Percentiles rank a stretch among this genome's conserved stretches.
phyloP scores from a whole-genome alignment of 148 eudicot genomes.

The Nepenthes mirabilis region DNA sequence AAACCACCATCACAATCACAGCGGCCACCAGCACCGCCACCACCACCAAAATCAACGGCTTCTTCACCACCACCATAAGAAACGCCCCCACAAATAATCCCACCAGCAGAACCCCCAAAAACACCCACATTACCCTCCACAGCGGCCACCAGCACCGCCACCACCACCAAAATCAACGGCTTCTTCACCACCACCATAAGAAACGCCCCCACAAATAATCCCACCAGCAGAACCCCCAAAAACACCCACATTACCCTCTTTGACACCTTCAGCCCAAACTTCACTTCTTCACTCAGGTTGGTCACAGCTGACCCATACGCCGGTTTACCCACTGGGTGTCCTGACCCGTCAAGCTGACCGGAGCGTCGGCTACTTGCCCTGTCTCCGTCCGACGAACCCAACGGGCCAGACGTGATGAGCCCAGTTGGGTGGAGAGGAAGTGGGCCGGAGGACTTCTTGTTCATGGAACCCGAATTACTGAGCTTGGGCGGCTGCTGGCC shows the following conservation, averaged over 20 bases:
- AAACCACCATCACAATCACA: constrained; percentile 21
- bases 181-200: constrained; percentile 63
- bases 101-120: constrained; percentile 53
- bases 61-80: constrained; percentile 61
- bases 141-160: constrained; percentile 52
- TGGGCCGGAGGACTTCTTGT: constrained; percentile 49
- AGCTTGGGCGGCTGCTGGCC: constrained; percentile 18
- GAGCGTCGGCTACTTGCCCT: constrained; percentile 24
- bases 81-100: constrained; percentile 69
- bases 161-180: constrained; percentile 42
- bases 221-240: constrained; percentile 58
- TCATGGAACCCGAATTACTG: constrained; percentile 39
- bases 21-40: constrained; percentile 52
- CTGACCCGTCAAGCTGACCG: constrained; percentile 26
- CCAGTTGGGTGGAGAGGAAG: constrained; percentile 66
- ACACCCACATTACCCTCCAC: constrained; percentile 71
- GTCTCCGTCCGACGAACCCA: constrained; percentile 1
- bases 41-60: constrained; percentile 41
- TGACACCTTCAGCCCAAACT: constrained; percentile 53
- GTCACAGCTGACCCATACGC: constrained; percentile 80
- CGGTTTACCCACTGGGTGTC: constrained; percentile 14
- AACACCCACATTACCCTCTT: constrained; percentile 70
- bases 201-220: constrained; percentile 60
- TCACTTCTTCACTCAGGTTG: constrained; percentile 35
- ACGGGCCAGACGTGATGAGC: constrained; percentile 15